Evolutionary conservation across 2,329 filamentous ascomycete species (phyloP).

Genomic region (Aspergillus sp.): DNA sequence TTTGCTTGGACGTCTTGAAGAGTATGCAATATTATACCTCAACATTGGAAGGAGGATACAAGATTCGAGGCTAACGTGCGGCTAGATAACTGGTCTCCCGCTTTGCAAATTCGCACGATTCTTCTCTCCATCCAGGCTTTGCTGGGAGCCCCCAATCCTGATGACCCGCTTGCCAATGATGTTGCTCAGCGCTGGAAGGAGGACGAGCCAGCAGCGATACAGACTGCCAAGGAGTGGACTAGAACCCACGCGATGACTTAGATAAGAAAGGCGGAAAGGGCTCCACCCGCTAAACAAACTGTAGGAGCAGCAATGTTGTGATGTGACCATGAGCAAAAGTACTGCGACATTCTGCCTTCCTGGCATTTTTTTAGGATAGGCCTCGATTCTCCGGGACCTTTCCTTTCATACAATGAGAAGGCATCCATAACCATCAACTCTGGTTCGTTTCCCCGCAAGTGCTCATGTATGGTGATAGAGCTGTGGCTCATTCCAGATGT

Average conservation of each 20-base stretch:
- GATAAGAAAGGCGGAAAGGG: slow-evolving; percentile 12
- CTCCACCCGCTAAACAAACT: slow-evolving; percentile 17
- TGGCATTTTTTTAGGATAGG: slow-evolving; percentile 21
- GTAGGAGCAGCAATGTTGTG: slow-evolving; percentile 22
- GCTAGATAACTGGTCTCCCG: slow-evolving; percentile 96
- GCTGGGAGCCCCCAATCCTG: slow-evolving; percentile 92
- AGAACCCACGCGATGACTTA: slow-evolving; percentile 70
- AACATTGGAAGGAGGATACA: not conserved
- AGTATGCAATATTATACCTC: slow-evolving; percentile 60
- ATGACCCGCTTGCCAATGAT: slow-evolving; percentile 96
- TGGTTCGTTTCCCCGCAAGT: slow-evolving; percentile 1
- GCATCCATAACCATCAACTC: not conserved
- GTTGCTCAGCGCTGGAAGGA: slow-evolving; percentile 99
- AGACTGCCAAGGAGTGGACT: slow-evolving; percentile 92
- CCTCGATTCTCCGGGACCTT: slow-evolving; percentile 7
- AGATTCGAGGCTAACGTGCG: slow-evolving; percentile 17
- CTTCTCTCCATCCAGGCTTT: slow-evolving; percentile 98
- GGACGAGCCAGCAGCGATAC: slow-evolving; percentile 87
- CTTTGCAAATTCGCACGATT: slow-evolving; percentile 95
- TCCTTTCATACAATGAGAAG: slow-evolving; percentile 7
- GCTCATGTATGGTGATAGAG: not conserved
- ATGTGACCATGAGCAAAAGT: slow-evolving; percentile 38
- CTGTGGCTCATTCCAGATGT: not conserved
- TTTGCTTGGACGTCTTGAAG: slow-evolving; percentile 96
- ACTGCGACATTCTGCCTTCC: slow-evolving; percentile 19